A percentile compares a stretch with the other conserved stretches of the same genome.
Evolutionary conservation across 208 protist genomes (phyloP).

Genomic region (Porcisia deanei): DNA sequence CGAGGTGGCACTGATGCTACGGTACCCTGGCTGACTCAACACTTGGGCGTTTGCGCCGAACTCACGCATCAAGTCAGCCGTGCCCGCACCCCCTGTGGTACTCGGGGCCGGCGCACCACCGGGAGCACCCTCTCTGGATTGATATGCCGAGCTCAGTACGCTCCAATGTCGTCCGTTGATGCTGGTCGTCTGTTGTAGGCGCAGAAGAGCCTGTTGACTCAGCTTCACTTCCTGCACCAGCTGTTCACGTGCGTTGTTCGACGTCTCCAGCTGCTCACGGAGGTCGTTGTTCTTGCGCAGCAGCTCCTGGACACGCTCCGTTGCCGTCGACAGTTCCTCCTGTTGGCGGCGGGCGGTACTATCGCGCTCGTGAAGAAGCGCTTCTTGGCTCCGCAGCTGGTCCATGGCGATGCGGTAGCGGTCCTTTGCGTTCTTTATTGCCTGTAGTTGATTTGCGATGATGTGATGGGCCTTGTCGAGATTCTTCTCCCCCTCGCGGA

Average conservation of each 20-base stretch:
- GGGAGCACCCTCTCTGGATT: neutral
- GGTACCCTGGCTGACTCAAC: neutral
- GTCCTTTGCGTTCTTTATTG: constrained; percentile 67
- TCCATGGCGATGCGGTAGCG: constrained; percentile 54
- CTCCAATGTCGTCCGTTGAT: constrained; percentile 72
- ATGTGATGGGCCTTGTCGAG: constrained; percentile 88
- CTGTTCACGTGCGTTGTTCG: constrained; percentile 59
- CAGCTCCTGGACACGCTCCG: constrained; percentile 41
- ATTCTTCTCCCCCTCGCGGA: constrained; percentile 38
- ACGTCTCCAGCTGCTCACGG: constrained; percentile 65
- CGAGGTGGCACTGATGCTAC: neutral
- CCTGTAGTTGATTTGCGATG: constrained; percentile 79
- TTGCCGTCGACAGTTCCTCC: constrained; percentile 47
- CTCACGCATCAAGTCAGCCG: constrained; percentile 26
- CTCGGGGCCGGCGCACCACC: neutral
- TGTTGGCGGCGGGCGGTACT: constrained; percentile 32
- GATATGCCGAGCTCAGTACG: constrained; percentile 24
- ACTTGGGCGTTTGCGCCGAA: constrained; percentile 23
- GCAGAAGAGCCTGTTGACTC: constrained; percentile 74
- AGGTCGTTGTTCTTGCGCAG: constrained; percentile 65
- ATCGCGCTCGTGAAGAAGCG: constrained; percentile 62
- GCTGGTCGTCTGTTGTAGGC: constrained; percentile 78
- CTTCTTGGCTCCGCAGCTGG: constrained; percentile 56
- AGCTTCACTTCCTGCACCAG: constrained; percentile 76
- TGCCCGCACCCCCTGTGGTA: neutral